A percentile compares a stretch with the other conserved stretches of the same genome.
These are phyloP conservation scores for Microdochium paspali DNA, from an alignment of 2,329 filamentous ascomycete species.

Conservation along the genomic window DNA sequence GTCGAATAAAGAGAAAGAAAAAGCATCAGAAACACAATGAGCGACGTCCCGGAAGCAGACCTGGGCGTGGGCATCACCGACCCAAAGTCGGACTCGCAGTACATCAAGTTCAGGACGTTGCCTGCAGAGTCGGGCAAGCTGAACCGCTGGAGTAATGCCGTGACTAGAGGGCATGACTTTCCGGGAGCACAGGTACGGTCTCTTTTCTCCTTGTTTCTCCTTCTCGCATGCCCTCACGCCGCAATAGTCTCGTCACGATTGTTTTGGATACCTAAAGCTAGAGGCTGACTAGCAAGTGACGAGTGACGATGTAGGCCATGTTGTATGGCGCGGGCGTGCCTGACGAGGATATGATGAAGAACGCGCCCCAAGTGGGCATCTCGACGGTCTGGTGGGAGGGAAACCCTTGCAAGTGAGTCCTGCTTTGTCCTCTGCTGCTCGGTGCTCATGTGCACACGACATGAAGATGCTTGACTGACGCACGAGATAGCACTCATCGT, in stretches of 20 bases:
- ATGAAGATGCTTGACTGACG: slow-evolving; percentile 1
- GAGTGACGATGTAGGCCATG: slow-evolving; percentile 61
- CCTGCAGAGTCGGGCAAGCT: slow-evolving; percentile 43
- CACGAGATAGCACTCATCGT: slow-evolving; percentile 16
- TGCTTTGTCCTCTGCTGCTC: neutral
- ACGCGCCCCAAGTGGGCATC: slow-evolving; percentile 80
- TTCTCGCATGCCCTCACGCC: too few species aligned
- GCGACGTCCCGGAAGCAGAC: slow-evolving; percentile 8
- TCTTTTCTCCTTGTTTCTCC: too few species aligned
- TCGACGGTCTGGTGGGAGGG: slow-evolving; percentile 97
- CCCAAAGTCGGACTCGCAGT: slow-evolving; percentile 39
- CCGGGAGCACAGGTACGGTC: slow-evolving; percentile 71
- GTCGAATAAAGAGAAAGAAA: neutral
- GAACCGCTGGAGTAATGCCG: slow-evolving; percentile 76
- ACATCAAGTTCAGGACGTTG: slow-evolving; percentile 41
- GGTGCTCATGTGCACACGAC: neutral
- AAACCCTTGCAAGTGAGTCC: slow-evolving; percentile 81
- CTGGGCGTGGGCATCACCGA: slow-evolving; percentile 15
- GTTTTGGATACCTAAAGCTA: too few species aligned
- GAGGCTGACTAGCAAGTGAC: too few species aligned
- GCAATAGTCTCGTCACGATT: too few species aligned
- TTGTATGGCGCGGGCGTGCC: slow-evolving; percentile 88
- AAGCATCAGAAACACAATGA: slow-evolving; percentile 7
- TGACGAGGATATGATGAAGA: slow-evolving; percentile 77
- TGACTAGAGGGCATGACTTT: slow-evolving; percentile 82